These are phyloP conservation scores for Trypanosoma boissoni DNA, from an alignment of 208 protist species.

Conservation along the genomic window DNA sequence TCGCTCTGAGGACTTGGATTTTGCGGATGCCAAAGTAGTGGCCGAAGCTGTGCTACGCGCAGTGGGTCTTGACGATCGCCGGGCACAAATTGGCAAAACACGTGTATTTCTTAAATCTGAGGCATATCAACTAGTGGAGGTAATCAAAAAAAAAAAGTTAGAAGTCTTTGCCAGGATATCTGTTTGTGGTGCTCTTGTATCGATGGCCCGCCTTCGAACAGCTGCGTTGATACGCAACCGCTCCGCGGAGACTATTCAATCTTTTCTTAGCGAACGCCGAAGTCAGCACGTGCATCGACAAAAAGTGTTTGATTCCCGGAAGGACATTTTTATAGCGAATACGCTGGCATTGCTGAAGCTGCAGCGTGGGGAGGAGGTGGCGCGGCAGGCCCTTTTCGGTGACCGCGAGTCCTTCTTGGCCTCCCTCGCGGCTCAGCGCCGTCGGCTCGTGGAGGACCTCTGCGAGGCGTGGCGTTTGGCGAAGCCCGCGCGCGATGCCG, in stretches of 20 bases:
- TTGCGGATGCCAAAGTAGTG: constrained; percentile 11
- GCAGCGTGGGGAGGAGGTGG: constrained; percentile 12
- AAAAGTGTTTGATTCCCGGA: constrained; percentile 14
- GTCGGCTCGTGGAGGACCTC: constrained; percentile 10
- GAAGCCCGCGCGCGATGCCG: constrained; percentile 2
- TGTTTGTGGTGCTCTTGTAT: constrained; percentile 18
- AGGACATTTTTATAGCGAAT: constrained; percentile 20
- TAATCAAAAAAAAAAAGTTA: constrained; percentile 23
- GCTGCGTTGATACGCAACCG: constrained; percentile 15
- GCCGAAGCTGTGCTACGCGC: constrained; percentile 14
- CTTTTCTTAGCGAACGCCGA: neutral
- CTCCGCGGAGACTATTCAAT: constrained; percentile 6
- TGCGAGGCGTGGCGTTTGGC: constrained; percentile 10
- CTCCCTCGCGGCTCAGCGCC: constrained; percentile 1
- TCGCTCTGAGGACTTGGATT: constrained; percentile 6
- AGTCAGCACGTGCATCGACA: constrained; percentile 12
- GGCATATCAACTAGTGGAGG: constrained; percentile 34
- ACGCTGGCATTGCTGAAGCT: constrained; percentile 6
- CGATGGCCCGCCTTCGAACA: constrained; percentile 12
- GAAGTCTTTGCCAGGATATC: constrained; percentile 19
- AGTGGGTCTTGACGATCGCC: constrained; percentile 14
- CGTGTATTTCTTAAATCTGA: constrained; percentile 43
- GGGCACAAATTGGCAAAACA: constrained; percentile 42
- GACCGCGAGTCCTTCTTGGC: constrained; percentile 14
- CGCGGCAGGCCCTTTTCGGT: neutral